Evolutionary conservation across 1,139 yeast species (phyloP), one percentile per base, ranked within the genome.

Genomic region (Scheffersomyces illinoinensis): DNA sequence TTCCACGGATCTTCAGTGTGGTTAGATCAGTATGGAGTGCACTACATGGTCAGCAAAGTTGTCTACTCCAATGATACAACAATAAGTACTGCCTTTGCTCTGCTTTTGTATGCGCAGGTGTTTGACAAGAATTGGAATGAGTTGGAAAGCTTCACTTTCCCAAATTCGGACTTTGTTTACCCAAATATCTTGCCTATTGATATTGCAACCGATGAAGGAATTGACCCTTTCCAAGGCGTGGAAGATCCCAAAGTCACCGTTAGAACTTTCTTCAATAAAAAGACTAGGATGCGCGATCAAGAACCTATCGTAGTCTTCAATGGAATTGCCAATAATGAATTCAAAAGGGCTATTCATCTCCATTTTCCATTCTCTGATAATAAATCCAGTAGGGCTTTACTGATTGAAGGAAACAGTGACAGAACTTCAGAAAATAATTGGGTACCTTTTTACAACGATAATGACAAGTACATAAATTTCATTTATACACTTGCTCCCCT

Each of bases 1-100:
- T 64, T 65, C 50, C 61, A 65, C 49, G 67, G 67, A 4, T 63
- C 66, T n/a, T 58, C 66, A 26, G 67, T 65, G 43, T 66, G 69
- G 68, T 56, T 66, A 39, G 55, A 64, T 12, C 60, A 65, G 52
- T 56, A 66, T 52, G 58, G 64, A 19, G 66, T 66, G 21, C 65
- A 66, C 54, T 65, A 65, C 56, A 60, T 62, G 55, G 66, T 65
- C 17, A 62, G 60, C 51, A 57, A 67, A 57, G 59, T 66, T 8
- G 62, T 62, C 4, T 64, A 64, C 53, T 53, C 64, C n/a, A 51
- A 55, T 12, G 47, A 53, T 5, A 55, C 53, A 2, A 57, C 47
- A 46, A 58, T 66, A 53, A 64, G 57, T 50, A 55, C 54, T 4
- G 66, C 69, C 14, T 63, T 64, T 1, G 57, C 65, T 20, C 64